A percentile compares a stretch with the other conserved stretches of the same genome.
phyloP scores from a whole-genome alignment of 805 yeast species.

The Torulaspora quercuum region DNA sequence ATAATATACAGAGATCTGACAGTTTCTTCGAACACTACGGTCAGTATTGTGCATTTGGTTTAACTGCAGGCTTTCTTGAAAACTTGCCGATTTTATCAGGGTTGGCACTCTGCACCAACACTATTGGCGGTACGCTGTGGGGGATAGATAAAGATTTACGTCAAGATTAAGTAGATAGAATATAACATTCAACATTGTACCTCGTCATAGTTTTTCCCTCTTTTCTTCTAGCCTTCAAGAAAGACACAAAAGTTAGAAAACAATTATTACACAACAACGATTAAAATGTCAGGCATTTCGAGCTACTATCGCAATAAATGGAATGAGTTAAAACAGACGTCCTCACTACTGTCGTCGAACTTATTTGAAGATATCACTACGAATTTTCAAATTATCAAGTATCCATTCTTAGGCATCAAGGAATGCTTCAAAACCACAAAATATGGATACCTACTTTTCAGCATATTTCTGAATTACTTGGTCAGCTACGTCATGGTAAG shows the following conservation, averaged over 20 bases:
- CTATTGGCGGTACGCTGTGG: slow-evolving; percentile 29
- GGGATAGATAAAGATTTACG: slow-evolving; percentile 18
- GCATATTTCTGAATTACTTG: slow-evolving; percentile 8
- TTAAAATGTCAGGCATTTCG: not conserved
- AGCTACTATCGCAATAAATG: not conserved
- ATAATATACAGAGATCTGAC: slow-evolving; percentile 23
- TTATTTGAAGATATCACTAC: slow-evolving; percentile 3
- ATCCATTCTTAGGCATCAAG: slow-evolving; percentile 9
- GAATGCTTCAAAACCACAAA: slow-evolving; percentile 9
- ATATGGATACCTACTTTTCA: slow-evolving; percentile 8
- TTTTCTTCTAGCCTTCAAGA: no score
- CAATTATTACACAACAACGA: no score
- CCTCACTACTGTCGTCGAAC: not conserved
- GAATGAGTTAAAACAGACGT: not conserved
- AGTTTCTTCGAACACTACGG: slow-evolving; percentile 29
- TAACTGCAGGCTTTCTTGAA: slow-evolving; percentile 31
- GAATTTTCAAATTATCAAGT: slow-evolving; percentile 7
- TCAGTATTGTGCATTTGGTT: slow-evolving; percentile 31
- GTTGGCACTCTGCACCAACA: slow-evolving; percentile 24
- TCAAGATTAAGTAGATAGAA: slow-evolving; percentile 6
- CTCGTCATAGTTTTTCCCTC: no score
- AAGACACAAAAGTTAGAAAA: no score
- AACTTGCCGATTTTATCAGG: slow-evolving; percentile 31
- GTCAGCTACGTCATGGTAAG: slow-evolving; percentile 4
- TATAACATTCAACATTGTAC: no score